phyloP scores from a whole-genome alignment of 2,329 filamentous ascomycete genomes.

The Elsinoe fawcettii region DNA sequence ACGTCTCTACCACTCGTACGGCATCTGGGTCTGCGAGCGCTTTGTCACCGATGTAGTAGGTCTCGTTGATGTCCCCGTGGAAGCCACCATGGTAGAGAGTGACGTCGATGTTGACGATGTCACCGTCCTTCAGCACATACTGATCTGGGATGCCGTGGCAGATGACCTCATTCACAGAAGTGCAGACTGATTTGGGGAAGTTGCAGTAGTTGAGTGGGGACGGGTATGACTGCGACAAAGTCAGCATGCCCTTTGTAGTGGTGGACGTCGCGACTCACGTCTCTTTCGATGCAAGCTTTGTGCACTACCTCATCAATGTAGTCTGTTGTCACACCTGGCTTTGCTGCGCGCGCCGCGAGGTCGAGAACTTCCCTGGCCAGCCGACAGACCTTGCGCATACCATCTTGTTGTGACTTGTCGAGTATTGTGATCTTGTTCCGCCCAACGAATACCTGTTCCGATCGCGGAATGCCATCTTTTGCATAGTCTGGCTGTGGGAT shows the following conservation, averaged over 20 bases:
- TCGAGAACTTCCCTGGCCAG: slow-evolving; percentile 87
- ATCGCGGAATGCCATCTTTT: slow-evolving; percentile 66
- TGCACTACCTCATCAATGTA: slow-evolving; percentile 92
- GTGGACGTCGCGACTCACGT: slow-evolving; percentile 51
- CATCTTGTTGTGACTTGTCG: slow-evolving; percentile 70
- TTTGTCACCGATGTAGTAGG: slow-evolving; percentile 92
- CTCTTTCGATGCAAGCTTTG: slow-evolving; percentile 84
- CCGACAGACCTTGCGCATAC: slow-evolving; percentile 86
- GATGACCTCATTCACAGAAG: slow-evolving; percentile 92
- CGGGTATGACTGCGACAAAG: slow-evolving; percentile 67
- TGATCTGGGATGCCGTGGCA: slow-evolving; percentile 97
- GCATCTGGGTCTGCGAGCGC: slow-evolving; percentile 76
- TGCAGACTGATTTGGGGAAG: slow-evolving; percentile 97
- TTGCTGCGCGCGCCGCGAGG: slow-evolving; percentile 72
- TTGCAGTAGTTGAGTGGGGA: slow-evolving; percentile 91
- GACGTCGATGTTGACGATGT: slow-evolving; percentile 96
- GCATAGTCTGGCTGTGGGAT: slow-evolving; percentile 86
- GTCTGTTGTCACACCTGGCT: slow-evolving; percentile 92
- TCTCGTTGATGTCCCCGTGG: slow-evolving; percentile 96
- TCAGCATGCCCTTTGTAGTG: slow-evolving; percentile 3
- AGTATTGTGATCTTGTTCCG: slow-evolving; percentile 78
- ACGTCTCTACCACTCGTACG: slow-evolving; percentile 82
- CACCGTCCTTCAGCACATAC: slow-evolving; percentile 76
- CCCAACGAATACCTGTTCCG: slow-evolving; percentile 54
- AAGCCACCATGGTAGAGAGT: slow-evolving; percentile 90